Base-by-base conservation (phyloP, 805 yeast species). In the Cyberlindnera maritima region DNA sequence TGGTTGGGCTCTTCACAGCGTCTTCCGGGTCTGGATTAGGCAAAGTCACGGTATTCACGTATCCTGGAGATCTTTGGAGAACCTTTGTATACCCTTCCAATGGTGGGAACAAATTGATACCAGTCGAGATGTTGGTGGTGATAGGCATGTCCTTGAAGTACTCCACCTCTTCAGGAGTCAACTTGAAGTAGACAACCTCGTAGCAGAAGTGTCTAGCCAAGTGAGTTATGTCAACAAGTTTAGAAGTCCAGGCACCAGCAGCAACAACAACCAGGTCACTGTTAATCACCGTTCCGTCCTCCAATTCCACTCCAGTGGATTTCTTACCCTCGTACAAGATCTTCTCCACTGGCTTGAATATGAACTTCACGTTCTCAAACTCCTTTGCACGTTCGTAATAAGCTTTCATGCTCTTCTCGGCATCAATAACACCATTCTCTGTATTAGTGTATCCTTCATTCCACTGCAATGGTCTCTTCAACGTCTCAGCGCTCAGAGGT, bases 241-340 rank as follows among this genome's bases (percentile, higher is more conserved):
- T 42, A 15, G 47, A 28, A 36, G 44, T 40, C 54, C 54, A 50
- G 4, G 54, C 51, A 20, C 54, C 54, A 25, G 54, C 38, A n/a
- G 51, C 48, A 18, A 47, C 47, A 29, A 50, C 36, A 10, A 47
- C 49, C 10, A 50, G 20, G 21, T 50, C 51, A 37, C 37, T 21
- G 11, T 2, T 9, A 1, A 41, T 1, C 12, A 17, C 14, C 15
- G 25, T 17, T 13, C 44, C 47, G 31, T 47, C 46, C 10, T 28
- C 40, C 14, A 50, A 19, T 21, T n/a, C 12, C 15, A 50, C 46
- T 28, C 50, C 50, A 19, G 15, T 33, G 12, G 46, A 46, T 5
- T 26, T 37, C 9, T 12, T 28, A 21, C 13, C 25, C 8, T 36
- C 31, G 23, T 49, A 46, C 2, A 39, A 1, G 17, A 50, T 36